Base-by-base conservation (phyloP, 2,329 filamentous ascomycete species). In the Apiospora arundinis region DNA sequence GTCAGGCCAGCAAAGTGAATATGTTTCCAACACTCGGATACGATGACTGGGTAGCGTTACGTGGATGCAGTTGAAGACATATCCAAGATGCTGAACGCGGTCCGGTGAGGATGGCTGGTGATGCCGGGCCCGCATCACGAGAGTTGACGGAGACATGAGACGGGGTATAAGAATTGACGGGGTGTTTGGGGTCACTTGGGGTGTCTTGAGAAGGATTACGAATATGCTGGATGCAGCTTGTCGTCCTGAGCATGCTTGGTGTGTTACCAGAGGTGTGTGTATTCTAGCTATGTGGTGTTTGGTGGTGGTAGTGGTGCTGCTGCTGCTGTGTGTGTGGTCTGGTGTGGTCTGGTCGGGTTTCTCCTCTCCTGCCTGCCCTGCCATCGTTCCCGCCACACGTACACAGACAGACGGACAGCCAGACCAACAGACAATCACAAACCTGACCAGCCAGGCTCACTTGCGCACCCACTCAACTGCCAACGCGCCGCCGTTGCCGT, bases 381-480 rank as follows among this genome's bases (percentile, higher is more conserved):
- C 32, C 56, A 63, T 40, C 56, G 40, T 28, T 63, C 56, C 56
- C 56, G 56, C 56, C 56, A 63, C 56, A 40, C 28, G 56, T 63
- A 63, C 56, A 40, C 56, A 37, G 32, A 32, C 32, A 32, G 32
- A 6, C 14, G 18, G 14, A 40, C 32, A 40, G 56, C n/a, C 49
- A 16, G 49, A 18, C 49, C 12, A 23, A 32, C 56, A 40, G 32
- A 63, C 56, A 63, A 37, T 40, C 28, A 63, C 56, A 40, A 40
- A 40, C 56, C 32, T 8, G 56, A 32, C 45, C 45, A 48, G 45
- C 56, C 56, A 63, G 56, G 46, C 67, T 42, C 46, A 25, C 45
- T 60, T 69, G 69, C 52, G 70, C 68, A 45, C 46, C 44, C 46
- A 48, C 32, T 63, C 28, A n/a, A 25, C 48, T 48, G 60, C 46